Base-by-base conservation (phyloP, 2,329 filamentous ascomycete genomes). In the Pseudocercospora crystallina region DNA sequence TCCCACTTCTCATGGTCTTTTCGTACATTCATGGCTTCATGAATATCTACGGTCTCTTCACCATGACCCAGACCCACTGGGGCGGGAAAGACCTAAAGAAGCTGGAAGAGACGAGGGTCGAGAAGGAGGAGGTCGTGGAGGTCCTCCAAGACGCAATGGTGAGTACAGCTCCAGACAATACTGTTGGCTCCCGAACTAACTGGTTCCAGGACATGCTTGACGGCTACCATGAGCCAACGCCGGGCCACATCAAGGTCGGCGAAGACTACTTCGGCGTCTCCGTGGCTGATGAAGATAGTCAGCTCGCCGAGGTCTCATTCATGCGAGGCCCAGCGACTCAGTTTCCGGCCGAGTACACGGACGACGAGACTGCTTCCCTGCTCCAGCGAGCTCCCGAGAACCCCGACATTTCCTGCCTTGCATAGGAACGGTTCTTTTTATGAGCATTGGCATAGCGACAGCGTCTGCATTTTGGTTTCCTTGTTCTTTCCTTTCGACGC, bases 21-120 rank as follows among this genome's bases (percentile, higher is more conserved):
- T 78, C 72, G 1, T 86, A 84, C 58, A 65, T 71, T 33, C 82
- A 86, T 62, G 76, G 76, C 20, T 60, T 81, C 1, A 73, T 85
- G 57, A 85, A 84, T 68, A 26, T 83, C 0, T 80, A 74, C 59
- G 80, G 80, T 0, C 43, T 80, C 15, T 45, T 80, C 3, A 86
- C 82, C 7, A 57, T 66, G 51, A 57, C 57, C 29, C 57, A 58
- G 20, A 68, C 64, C 3, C 52, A 54, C 10, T 70, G 67, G 67
- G 65, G 65, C 7, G 52, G 49, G 11, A 59, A 66, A 53, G 52
- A 65, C 36, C 49, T 68, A 11, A 46, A 53, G 11, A 40, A 48
- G 30, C 54, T 65, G 8, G 56, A 59, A 39, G 41, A 52, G 35
- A 35, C 57, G 3, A 51, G 58, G 7, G 57, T 54, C 12, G 38